Evolutionary conservation across 2,329 filamentous ascomycete species (phyloP).

Genomic region (Curvularia verruculosa): DNA sequence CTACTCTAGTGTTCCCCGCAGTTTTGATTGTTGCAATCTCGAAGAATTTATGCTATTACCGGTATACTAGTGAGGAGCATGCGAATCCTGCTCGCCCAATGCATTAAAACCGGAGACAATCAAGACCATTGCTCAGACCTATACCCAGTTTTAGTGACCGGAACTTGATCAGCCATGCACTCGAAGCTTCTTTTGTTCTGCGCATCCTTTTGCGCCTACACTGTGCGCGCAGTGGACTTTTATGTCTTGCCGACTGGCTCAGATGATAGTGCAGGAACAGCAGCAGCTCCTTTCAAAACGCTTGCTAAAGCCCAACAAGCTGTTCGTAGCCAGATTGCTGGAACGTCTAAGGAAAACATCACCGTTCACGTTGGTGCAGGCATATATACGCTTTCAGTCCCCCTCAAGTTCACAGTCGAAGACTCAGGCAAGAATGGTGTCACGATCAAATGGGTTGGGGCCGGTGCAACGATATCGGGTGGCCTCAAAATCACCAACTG

Average conservation of each 20-base stretch:
- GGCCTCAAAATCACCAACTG: slow-evolving; percentile 17
- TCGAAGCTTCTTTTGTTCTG: slow-evolving; percentile 1
- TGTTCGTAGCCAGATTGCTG: slow-evolving; percentile 13
- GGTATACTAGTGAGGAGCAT: too few relatives aligned
- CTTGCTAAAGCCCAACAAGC: slow-evolving; percentile 18
- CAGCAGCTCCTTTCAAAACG: slow-evolving; percentile 10
- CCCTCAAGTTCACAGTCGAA: slow-evolving; percentile 15
- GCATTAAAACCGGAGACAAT: slow-evolving; percentile 1
- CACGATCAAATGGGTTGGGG: slow-evolving; percentile 19
- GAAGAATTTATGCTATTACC: not conserved
- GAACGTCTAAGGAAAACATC: slow-evolving; percentile 11
- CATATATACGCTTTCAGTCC: slow-evolving; percentile 14
- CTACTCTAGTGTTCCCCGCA: slow-evolving; percentile 1
- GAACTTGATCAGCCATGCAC: not conserved
- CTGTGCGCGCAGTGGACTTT: slow-evolving; percentile 2
- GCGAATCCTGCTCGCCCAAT: not conserved
- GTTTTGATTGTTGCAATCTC: slow-evolving; percentile 1
- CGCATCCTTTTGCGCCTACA: not conserved
- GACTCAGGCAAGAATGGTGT: slow-evolving; percentile 21
- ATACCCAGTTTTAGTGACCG: not conserved
- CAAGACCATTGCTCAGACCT: not conserved
- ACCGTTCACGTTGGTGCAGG: slow-evolving; percentile 17
- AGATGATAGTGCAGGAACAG: slow-evolving; percentile 2
- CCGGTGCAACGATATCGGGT: slow-evolving; percentile 16
- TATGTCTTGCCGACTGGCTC: slow-evolving; percentile 3